Conservation (phyloP, 2,329 filamentous ascomycete species). For the Cordyceps fumosorosea region DNA sequence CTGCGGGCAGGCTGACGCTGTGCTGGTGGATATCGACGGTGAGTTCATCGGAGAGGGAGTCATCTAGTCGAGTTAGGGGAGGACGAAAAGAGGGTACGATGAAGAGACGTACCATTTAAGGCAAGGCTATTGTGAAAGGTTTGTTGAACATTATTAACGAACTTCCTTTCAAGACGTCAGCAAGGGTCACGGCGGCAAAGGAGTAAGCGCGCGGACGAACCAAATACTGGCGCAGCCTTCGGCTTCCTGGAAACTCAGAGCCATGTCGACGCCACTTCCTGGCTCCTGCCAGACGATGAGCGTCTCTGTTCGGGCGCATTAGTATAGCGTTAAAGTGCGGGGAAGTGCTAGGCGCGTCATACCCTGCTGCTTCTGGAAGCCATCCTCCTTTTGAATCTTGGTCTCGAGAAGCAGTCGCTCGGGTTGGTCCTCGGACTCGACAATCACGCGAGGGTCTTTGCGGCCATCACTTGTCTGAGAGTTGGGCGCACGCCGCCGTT, state of each 20-base stretch:
- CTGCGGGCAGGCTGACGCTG: slow-evolving; percentile 66
- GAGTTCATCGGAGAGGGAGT: slow-evolving; percentile 80
- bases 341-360: slow-evolving; percentile 25
- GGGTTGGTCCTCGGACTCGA: slow-evolving; percentile 90
- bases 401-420: slow-evolving; percentile 80
- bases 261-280: slow-evolving; percentile 83
- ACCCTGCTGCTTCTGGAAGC: slow-evolving; percentile 98
- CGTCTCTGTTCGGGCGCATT: slow-evolving; percentile 59
- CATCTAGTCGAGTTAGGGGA: slow-evolving; percentile 50
- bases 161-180: slow-evolving; percentile 59
- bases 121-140: slow-evolving; percentile 56
- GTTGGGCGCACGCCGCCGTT: slow-evolving; percentile 18
- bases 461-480: slow-evolving; percentile 50
- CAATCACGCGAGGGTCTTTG: slow-evolving; percentile 81
- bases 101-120: slow-evolving; percentile 48
- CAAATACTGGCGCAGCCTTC: slow-evolving; percentile 91
- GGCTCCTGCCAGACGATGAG: slow-evolving; percentile 97
- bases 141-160: slow-evolving; percentile 79
- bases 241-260: slow-evolving; percentile 93
- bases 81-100: background rate
- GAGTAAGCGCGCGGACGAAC: slow-evolving; percentile 39
- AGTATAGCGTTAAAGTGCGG: slow-evolving; percentile 17
- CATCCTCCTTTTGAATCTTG: slow-evolving; percentile 85
- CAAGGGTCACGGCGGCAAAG: background rate
- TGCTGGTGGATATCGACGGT: slow-evolving; percentile 62